Evolutionary conservation across 2,329 filamentous ascomycete species (phyloP).

Genomic region (Tolypocladium album): DNA sequence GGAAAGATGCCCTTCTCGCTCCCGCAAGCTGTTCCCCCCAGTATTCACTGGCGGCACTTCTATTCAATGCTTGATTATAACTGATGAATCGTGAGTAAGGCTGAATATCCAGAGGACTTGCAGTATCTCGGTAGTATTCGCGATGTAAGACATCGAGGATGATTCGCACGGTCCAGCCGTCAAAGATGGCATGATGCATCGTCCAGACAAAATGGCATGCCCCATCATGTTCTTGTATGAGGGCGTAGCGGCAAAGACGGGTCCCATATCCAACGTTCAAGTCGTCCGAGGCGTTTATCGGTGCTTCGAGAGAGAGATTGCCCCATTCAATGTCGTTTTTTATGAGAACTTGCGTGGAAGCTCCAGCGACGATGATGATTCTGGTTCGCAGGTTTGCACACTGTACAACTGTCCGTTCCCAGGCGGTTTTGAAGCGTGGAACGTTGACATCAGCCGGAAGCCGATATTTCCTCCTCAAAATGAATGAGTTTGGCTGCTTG

Average conservation of each 20-base stretch:
- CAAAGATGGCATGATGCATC: background rate
- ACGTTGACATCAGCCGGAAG: conserved; percentile 10
- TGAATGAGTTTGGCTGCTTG: conserved; percentile 20
- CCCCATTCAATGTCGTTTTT: background rate
- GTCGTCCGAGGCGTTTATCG: background rate
- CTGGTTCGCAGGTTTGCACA: conserved; percentile 7
- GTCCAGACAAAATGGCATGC: background rate
- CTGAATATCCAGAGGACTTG: background rate
- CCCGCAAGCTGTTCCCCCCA: background rate
- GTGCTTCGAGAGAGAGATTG: background rate
- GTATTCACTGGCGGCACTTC: background rate
- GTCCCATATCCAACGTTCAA: background rate
- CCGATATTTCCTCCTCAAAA: conserved; percentile 15
- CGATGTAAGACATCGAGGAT: background rate
- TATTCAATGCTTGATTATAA: background rate
- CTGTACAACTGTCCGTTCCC: conserved; percentile 7
- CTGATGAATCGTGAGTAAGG: background rate
- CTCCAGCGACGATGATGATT: conserved; percentile 1
- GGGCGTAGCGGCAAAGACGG: background rate
- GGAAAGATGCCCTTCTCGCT: background rate
- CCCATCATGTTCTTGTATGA: background rate
- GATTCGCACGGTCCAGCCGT: background rate
- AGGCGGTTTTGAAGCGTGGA: conserved; percentile 15
- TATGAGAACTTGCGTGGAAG: conserved; percentile 3
- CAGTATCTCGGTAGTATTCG: background rate